These are phyloP conservation scores for Fusarium ambrosium DNA, from an alignment of 2,329 filamentous ascomycete species.

Conservation along the genomic window DNA sequence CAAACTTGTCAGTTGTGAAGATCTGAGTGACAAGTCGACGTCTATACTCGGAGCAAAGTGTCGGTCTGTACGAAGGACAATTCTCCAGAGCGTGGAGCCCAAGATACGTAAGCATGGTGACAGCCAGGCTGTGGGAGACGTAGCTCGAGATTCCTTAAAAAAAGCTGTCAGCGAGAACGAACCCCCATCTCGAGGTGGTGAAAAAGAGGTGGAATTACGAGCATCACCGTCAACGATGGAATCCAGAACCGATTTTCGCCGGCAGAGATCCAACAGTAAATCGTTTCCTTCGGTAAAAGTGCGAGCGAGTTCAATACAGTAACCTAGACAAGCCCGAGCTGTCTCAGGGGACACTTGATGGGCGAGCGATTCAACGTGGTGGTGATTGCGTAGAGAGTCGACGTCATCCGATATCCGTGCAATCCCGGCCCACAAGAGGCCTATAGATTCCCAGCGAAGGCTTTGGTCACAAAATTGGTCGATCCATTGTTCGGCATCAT, in stretches of 20 bases:
- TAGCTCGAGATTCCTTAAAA: background rate
- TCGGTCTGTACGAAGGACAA: background rate
- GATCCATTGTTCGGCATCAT: background rate
- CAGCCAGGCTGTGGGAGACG: slow-evolving; percentile 1
- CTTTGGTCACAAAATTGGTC: background rate
- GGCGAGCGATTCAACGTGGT: background rate
- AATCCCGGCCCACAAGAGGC: background rate
- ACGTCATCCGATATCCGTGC: background rate
- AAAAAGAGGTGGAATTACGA: background rate
- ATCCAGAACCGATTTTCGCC: background rate
- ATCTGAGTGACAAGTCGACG: slow-evolving; percentile 5
- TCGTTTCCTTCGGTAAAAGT: background rate
- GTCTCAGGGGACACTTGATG: background rate
- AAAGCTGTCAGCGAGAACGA: background rate
- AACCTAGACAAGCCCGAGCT: background rate
- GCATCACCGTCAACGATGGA: background rate
- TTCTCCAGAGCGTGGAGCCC: background rate
- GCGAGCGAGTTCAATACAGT: background rate
- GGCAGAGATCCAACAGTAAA: background rate
- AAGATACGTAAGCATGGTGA: slow-evolving; percentile 9
- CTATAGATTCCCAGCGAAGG: background rate
- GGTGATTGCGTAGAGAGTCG: background rate
- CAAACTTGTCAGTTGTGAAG: slow-evolving; percentile 8
- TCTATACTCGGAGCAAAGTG: slow-evolving; percentile 7
- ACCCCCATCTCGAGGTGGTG: background rate